A percentile compares a stretch with the other conserved stretches of the same genome.
phyloP scores from a whole-genome alignment of 2,329 filamentous ascomycete species.

The Alternaria novae-zelandiae region DNA sequence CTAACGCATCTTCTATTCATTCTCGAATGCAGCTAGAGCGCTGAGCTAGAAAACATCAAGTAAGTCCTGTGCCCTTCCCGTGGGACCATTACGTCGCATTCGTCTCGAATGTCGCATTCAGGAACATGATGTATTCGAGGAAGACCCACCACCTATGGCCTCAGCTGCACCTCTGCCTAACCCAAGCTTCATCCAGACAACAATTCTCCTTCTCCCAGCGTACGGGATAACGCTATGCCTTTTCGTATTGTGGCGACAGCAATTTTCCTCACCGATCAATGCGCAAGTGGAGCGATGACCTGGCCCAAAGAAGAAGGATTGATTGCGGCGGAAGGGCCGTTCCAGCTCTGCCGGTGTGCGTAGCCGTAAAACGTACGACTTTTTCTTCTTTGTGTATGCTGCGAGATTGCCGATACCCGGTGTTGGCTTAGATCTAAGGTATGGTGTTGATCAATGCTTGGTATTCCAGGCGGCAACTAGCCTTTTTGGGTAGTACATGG shows the following conservation, averaged over 20 bases:
- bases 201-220: neutral
- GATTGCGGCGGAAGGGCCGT: constrained; percentile 12
- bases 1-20: neutral
- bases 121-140: neutral
- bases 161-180: neutral
- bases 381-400: neutral
- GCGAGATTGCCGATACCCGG: constrained; percentile 3
- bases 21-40: neutral
- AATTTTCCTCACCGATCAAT: neutral
- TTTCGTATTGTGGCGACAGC: neutral
- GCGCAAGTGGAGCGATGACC: neutral
- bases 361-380: neutral
- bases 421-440: neutral
- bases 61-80: neutral
- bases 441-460: constrained; percentile 1
- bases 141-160: neutral
- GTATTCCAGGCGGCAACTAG: neutral
- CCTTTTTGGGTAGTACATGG: neutral
- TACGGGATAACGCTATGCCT: neutral
- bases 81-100: neutral
- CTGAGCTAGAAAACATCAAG: neutral
- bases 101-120: neutral
- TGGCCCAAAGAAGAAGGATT: constrained; percentile 14
- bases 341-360: constrained; percentile 3
- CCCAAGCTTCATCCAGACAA: neutral